phyloP scores from a whole-genome alignment of 208 protist species.

The Porcisia deanei region DNA sequence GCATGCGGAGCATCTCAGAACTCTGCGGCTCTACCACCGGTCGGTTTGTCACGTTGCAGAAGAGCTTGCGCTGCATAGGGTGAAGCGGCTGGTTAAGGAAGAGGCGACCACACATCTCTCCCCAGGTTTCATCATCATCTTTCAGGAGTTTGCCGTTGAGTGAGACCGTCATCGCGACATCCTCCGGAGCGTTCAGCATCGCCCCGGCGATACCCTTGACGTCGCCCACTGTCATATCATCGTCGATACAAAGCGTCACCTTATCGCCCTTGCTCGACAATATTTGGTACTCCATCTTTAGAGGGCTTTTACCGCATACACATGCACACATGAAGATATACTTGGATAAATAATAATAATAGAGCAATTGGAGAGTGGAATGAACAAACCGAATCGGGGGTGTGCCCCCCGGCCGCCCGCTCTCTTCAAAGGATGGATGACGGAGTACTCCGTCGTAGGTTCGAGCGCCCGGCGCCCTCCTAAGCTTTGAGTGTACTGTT shows the following conservation, averaged over 20 bases:
- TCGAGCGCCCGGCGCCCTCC: no score
- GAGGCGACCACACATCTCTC: conserved; percentile 21
- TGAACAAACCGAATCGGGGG: no score
- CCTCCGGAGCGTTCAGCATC: conserved; percentile 56
- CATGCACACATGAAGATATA: background rate
- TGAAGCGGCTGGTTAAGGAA: conserved; percentile 15
- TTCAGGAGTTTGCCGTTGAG: conserved; percentile 62
- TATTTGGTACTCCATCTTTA: conserved; percentile 64
- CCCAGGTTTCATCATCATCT: conserved; percentile 50
- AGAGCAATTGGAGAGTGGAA: no score
- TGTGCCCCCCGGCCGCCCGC: no score
- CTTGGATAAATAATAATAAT: no score
- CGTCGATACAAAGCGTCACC: conserved; percentile 62
- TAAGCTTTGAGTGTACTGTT: no score
- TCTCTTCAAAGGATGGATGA: no score
- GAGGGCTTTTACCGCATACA: background rate
- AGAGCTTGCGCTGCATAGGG: conserved; percentile 55
- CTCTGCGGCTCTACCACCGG: conserved; percentile 35
- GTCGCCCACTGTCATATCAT: conserved; percentile 74
- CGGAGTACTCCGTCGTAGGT: no score
- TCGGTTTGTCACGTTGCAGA: conserved; percentile 47
- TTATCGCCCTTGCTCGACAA: conserved; percentile 71
- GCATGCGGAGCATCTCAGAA: conserved; percentile 45
- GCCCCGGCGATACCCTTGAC: conserved; percentile 60
- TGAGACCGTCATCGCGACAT: conserved; percentile 46